Evolutionary conservation across 805 yeast species (phyloP).

Genomic region (Candida schatavii): DNA sequence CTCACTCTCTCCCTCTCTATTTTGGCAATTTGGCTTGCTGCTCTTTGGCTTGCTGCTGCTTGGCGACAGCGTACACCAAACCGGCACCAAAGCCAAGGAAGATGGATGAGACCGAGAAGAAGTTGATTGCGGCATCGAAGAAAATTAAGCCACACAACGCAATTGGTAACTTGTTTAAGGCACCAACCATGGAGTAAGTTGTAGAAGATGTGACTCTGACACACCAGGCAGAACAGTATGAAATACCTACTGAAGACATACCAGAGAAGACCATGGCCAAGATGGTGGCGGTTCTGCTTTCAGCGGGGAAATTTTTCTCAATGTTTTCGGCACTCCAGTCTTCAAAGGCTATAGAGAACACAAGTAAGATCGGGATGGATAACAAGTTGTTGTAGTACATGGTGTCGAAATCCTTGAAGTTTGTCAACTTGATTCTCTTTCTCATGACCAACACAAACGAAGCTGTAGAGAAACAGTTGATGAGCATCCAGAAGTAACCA

Average conservation of each 20-base stretch:
- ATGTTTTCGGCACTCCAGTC: constrained; percentile 90
- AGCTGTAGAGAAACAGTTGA: constrained; percentile 93
- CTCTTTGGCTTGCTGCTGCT: constrained; percentile 76
- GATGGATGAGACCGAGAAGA: constrained; percentile 87
- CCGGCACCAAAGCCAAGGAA: constrained; percentile 94
- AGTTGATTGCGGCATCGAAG: constrained; percentile 93
- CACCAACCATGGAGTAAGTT: constrained; percentile 99
- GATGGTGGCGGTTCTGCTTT: constrained; percentile 62
- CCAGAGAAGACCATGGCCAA: constrained; percentile 90
- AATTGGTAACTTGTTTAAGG: constrained; percentile 95
- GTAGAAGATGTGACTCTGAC: constrained; percentile 98
- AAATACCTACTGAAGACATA: constrained; percentile 91
- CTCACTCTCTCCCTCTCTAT: background rate
- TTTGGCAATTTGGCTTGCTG: constrained; percentile 25
- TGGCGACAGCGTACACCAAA: constrained; percentile 91
- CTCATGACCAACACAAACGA: constrained; percentile 92
- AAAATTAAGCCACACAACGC: constrained; percentile 92
- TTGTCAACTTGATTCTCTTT: constrained; percentile 95
- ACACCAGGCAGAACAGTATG: constrained; percentile 99
- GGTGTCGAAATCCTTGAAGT: constrained; percentile 95
- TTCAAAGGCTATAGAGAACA: constrained; percentile 75
- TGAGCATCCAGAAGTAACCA: constrained; percentile 96
- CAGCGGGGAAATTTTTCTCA: constrained; percentile 73
- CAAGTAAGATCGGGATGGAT: constrained; percentile 83
- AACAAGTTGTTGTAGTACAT: constrained; percentile 96